phyloP scores from a whole-genome alignment of 2,329 filamentous ascomycete species.

The Zasmidium cellare region DNA sequence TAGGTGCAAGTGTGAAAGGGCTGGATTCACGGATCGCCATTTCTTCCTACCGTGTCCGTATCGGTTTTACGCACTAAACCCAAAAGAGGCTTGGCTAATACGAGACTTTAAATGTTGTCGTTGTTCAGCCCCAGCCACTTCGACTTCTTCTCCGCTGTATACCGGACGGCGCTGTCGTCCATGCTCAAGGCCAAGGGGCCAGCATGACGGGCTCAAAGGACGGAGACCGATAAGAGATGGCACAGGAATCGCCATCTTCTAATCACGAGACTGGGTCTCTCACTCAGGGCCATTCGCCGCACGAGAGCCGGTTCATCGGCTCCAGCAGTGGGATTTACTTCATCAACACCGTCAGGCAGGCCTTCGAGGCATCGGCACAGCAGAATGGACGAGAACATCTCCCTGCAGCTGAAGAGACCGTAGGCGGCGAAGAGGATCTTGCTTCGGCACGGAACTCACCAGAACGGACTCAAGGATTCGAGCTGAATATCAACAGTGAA shows the following conservation, averaged over 20 bases:
- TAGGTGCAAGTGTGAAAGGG: too few relatives aligned
- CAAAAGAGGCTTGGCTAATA: too few relatives aligned
- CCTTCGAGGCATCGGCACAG: conserved; percentile 42
- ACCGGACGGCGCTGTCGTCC: neutral
- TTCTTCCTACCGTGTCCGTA: too few relatives aligned
- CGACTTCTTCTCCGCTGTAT: neutral
- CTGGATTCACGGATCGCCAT: too few relatives aligned
- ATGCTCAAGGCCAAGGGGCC: neutral
- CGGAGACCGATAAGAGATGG: conserved; percentile 5
- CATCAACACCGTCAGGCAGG: conserved; percentile 54
- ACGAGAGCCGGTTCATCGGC: conserved; percentile 45
- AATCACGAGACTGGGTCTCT: conserved; percentile 24
- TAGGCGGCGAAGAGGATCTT: conserved; percentile 24
- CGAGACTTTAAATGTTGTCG: neutral
- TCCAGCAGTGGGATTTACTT: conserved; percentile 56
- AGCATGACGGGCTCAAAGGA: neutral
- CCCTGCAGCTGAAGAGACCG: conserved; percentile 22
- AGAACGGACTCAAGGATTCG: conserved; percentile 16
- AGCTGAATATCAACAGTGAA: conserved; percentile 17
- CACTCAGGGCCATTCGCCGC: conserved; percentile 18
- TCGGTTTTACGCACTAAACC: too few relatives aligned
- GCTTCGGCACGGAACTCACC: conserved; percentile 20
- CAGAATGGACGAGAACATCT: conserved; percentile 8
- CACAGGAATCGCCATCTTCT: conserved; percentile 20
- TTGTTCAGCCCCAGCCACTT: neutral